Conservation (phyloP, 352 stramenopile species). For the Globisporangium parvum region DNA sequence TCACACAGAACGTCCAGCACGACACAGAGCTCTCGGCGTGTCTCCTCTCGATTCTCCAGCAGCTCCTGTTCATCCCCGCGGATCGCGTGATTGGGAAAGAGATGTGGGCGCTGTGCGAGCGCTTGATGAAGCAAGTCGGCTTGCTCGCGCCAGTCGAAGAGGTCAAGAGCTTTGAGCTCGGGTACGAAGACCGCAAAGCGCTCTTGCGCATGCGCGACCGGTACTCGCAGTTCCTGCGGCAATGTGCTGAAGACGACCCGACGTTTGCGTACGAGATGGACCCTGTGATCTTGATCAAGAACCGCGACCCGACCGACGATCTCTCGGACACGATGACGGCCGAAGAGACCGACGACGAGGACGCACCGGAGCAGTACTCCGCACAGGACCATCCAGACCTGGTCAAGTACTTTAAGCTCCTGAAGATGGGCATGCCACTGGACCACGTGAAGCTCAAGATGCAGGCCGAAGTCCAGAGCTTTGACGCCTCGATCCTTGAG, state of each 20-base stretch:
- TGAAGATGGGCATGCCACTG: conserved; percentile 75
- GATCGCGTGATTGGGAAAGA: conserved; percentile 82
- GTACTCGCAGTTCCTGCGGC: conserved; percentile 70
- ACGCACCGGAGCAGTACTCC: conserved; percentile 23
- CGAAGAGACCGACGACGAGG: conserved; percentile 67
- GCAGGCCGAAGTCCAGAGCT: conserved; percentile 42
- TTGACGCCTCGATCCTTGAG: conserved; percentile 58
- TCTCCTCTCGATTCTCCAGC: conserved; percentile 73
- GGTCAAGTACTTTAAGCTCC: conserved; percentile 75
- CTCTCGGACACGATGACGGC: conserved; percentile 42
- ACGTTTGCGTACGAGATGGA: conserved; percentile 62
- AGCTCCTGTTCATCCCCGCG: conserved; percentile 80
- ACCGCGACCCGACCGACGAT: conserved; percentile 53
- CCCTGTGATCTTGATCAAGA: conserved; percentile 73
- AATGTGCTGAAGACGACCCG: conserved; percentile 64
- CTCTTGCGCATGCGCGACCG: conserved; percentile 67
- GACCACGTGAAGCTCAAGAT: conserved; percentile 67
- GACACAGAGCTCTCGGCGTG: conserved; percentile 64
- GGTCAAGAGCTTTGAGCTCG: conserved; percentile 69
- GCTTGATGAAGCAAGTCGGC: conserved; percentile 73
- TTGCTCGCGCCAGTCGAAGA: conserved; percentile 75
- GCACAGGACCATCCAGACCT: conserved; percentile 64
- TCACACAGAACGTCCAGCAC: conserved; percentile 46
- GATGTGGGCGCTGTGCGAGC: conserved; percentile 79
- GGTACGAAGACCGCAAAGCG: conserved; percentile 77